A percentile compares a stretch with the other conserved stretches of the same genome.
These are phyloP conservation scores for Periconia sp. DNA, from an alignment of 2,329 filamentous ascomycete species.

Conservation along the genomic window DNA sequence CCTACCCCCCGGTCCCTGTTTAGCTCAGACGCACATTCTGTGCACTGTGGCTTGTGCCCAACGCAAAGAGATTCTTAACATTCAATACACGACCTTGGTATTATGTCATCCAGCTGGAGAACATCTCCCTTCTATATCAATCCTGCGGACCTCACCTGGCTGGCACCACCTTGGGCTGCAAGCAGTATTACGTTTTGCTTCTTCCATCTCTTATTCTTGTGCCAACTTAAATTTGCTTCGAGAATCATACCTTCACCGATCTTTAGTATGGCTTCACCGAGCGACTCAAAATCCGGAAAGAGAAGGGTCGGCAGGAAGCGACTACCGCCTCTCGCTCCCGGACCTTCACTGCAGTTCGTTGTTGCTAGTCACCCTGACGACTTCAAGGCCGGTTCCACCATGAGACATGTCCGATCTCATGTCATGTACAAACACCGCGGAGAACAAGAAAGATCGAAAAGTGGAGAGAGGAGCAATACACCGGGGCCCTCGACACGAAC, in stretches of 20 bases:
- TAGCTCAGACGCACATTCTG: too few relatives aligned
- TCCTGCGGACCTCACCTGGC: constrained; percentile 1
- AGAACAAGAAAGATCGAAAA: constrained; percentile 22
- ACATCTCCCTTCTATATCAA: constrained; percentile 11
- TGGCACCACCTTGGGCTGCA: not conserved
- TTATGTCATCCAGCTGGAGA: constrained; percentile 3
- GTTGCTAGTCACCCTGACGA: constrained; percentile 42
- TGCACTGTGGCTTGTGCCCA: too few relatives aligned
- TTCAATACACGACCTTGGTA: constrained; percentile 2
- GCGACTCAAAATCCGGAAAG: constrained; percentile 26
- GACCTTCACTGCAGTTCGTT: constrained; percentile 40
- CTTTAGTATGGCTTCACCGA: constrained; percentile 27
- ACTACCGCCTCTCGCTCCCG: constrained; percentile 38
- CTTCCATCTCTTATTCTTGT: not conserved
- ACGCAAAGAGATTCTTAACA: too few relatives aligned
- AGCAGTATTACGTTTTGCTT: constrained; percentile 3
- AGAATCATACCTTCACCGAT: not conserved
- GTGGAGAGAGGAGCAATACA: constrained; percentile 21
- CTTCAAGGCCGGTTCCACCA: constrained; percentile 36
- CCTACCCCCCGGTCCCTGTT: not conserved
- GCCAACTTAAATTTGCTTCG: not conserved
- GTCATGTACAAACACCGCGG: constrained; percentile 45
- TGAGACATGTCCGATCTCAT: constrained; percentile 44
- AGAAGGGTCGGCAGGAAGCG: constrained; percentile 37
- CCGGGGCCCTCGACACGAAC: constrained; percentile 20